Evolutionary conservation across 129 eudicot species (phyloP).

Genomic region (Pittosporum tobira): DNA sequence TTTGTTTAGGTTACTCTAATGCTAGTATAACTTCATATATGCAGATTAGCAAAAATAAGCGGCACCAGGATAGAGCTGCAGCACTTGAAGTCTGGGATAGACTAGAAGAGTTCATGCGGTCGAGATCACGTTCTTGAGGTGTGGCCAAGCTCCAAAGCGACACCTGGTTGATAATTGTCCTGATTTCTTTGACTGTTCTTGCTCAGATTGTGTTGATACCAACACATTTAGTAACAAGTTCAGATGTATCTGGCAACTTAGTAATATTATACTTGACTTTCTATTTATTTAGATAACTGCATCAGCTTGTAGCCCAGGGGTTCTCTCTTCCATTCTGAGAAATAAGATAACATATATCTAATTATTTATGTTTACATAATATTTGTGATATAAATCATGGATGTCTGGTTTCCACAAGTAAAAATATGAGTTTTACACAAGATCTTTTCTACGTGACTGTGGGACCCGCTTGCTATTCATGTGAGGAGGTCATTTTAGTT

Average conservation of each 20-base stretch:
- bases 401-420: too few species aligned
- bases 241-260: neutral
- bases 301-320: neutral
- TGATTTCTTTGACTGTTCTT: neutral
- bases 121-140: slow-evolving; percentile 77
- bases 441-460: too few species aligned
- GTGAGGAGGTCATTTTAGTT: too few species aligned
- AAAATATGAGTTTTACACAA: too few species aligned
- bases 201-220: neutral
- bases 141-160: neutral
- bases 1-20: neutral
- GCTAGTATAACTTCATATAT: slow-evolving; percentile 8
- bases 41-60: slow-evolving; percentile 91
- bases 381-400: too few species aligned
- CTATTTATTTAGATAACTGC: neutral
- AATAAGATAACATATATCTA: neutral
- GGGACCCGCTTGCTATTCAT: too few species aligned
- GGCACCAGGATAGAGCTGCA: slow-evolving; percentile 99
- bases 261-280: neutral
- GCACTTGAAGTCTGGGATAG: slow-evolving; percentile 98
- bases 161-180: neutral
- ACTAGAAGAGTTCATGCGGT: slow-evolving; percentile 88
- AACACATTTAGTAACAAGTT: neutral
- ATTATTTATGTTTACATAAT: too few species aligned
- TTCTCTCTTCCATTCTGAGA: neutral